Evolutionary conservation across 1,284 basidiomycete species (phyloP), one percentile per base, ranked within the genome.

Genomic region (Malassezia sympodialis): DNA sequence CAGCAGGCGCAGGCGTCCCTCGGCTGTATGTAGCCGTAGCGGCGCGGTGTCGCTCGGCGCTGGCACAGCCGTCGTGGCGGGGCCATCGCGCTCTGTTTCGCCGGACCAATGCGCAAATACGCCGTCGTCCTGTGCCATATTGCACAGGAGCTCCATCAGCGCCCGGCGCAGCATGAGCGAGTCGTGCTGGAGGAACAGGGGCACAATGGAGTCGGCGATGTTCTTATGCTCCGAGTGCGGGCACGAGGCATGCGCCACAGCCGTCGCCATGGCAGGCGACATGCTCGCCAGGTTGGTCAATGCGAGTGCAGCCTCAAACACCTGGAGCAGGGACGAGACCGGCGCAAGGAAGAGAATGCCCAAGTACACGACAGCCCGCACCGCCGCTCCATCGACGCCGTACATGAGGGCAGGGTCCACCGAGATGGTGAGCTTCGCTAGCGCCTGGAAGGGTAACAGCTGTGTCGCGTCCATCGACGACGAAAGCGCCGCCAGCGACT

Each of bases 251-350:
- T 27, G 43, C 4, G 61, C 63, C n/a, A 69, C 59, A 8, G 82
- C 80, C 17, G 80, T 28, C 10, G 63, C 60, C 23, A 64, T 37
- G 6, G 53, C 53, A 8, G 59, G 55, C 6, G 55, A 54, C 8
- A 69, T 51, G n/a, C 88, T 90, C 1, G 90, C 84, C 31, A 98
- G 77, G 72, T 98, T 98, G 4, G 93, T 98, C 45, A 98, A 80
- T 1, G 90, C 91, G 87, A 98, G 91, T 59, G 90, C 79, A 3
- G 84, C 83, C 75, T 98, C 93, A 68, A 98, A 98, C 41, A 81
- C 81, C 68, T 96, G 89, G 14, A 96, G 78, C 0, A 88, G 81
- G 0, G 81, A 79, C 0, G 82, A 76, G 65, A 86, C 7, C 19
- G 42, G 44, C 8, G 53, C 51, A 4, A 69, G 59, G 45, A 58